Base-by-base conservation (phyloP, 2,329 filamentous ascomycete genomes). In the Juglanconis oblonga region DNA sequence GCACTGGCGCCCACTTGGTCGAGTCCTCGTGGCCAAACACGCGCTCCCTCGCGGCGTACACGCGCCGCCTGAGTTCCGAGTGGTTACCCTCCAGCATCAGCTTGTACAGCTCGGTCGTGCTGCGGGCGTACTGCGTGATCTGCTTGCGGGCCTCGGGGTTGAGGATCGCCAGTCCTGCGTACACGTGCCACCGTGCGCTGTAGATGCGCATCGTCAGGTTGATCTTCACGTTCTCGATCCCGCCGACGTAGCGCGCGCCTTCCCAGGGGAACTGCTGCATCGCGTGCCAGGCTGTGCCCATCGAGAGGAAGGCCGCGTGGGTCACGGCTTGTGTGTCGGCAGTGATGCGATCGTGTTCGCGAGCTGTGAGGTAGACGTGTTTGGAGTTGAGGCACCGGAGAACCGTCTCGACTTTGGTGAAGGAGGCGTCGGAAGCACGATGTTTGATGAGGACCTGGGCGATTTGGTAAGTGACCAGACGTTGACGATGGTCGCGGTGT, bases 141-240 rank as follows among this genome's bases (percentile, higher is more conserved):
- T 99, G 95, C 73, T 89, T 84, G 73, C 90, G 90, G 3, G 95
- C 95, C 61, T 92, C 89, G 0, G 95, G 95, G 73, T 99, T 99
- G 61, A 99, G 84, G 70, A 99, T 99, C 10, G 96, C 95, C 8
- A 99, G 87, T 0, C 95, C 95, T 24, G 95, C 95, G 74, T 99
- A 99, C 60, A 99, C 95, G 78, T 99, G 96, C 96, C 96, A 99
- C 76, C 98, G 99, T 75, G 97, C 96, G 62, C 89, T 88, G 79
- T 98, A 99, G 77, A 99, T 98, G 68, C 95, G 92, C 66, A 99
- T 80, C 67, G 92, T 98, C 67, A 98, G 87, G 77, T 99, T 99
- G 79, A 98, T 97, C 79, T 99, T 99, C 69, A 98, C 94, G 74
- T 99, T 99, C 76, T 99, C 95, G 69, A 99, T 96, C 55, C 95